Percentiles rank a stretch among this genome's conserved stretches.
Conservation (phyloP, 805 yeast species). For the Saturnispora ahearnii region DNA sequence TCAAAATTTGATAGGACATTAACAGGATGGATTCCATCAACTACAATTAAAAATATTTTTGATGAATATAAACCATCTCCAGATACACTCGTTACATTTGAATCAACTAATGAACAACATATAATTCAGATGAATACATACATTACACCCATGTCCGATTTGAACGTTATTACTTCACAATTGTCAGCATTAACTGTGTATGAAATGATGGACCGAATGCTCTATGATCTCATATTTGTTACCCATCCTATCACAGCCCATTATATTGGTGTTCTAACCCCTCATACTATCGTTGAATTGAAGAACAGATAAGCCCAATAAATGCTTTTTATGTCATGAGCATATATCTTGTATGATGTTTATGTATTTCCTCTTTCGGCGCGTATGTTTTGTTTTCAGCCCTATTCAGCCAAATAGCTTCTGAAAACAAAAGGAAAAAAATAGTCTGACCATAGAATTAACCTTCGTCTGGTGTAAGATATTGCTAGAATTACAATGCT, state of each 20-base stretch:
- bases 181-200: slow-evolving; percentile 1
- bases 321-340: background rate
- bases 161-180: background rate
- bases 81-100: background rate
- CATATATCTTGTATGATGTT: background rate
- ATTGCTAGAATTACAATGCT: slow-evolving; percentile 16
- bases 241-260: background rate
- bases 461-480: background rate
- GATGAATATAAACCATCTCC: background rate
- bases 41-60: background rate
- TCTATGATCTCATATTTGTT: background rate
- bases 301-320: background rate
- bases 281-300: background rate
- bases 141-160: background rate
- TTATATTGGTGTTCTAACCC: background rate
- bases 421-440: background rate
- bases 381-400: background rate
- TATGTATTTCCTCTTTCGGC: slow-evolving; percentile 3
- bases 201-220: slow-evolving; percentile 7
- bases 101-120: background rate
- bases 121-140: background rate
- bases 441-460: background rate
- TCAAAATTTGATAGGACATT: slow-evolving; percentile 1
- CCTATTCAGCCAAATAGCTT: background rate
- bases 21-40: slow-evolving; percentile 1